A percentile compares a stretch with the other conserved stretches of the same genome.
These are phyloP conservation scores for Gossypium davidsonii DNA, from an alignment of 441 rosid genomes.

Conservation along the genomic window DNA sequence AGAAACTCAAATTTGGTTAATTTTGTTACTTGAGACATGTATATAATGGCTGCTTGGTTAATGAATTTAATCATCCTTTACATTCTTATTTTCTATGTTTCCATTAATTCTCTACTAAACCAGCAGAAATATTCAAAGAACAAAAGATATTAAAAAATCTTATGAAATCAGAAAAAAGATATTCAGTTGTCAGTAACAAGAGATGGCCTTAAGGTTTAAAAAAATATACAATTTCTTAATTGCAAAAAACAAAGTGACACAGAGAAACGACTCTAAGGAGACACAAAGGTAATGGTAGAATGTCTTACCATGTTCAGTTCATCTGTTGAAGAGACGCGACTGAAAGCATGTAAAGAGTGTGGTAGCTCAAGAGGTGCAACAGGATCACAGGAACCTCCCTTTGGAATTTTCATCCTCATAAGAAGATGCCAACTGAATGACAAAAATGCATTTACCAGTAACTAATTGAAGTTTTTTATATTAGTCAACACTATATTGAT, in stretches of 20 bases:
- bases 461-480: not conserved
- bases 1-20: too few species aligned
- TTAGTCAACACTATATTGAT: not conserved
- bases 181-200: not conserved
- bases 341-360: slow-evolving; percentile 80
- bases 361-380: slow-evolving; percentile 88
- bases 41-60: too few species aligned
- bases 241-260: not conserved
- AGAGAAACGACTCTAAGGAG: not conserved
- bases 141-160: not conserved
- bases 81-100: too few species aligned
- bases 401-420: slow-evolving; percentile 74
- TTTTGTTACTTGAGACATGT: too few species aligned
- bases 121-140: too few species aligned
- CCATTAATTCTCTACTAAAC: too few species aligned
- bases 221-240: not conserved
- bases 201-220: not conserved
- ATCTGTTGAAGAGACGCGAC: slow-evolving; percentile 66
- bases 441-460: not conserved
- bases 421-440: slow-evolving; percentile 80
- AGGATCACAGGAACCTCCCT: slow-evolving; percentile 76
- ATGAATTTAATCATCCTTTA: too few species aligned
- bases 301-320: slow-evolving; percentile 50
- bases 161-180: not conserved
- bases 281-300: slow-evolving; percentile 2